A percentile compares a stretch with the other conserved stretches of the same genome.
Evolutionary conservation across 1,284 basidiomycete genomes (phyloP).

Genomic region (Phellinidium pouzarii): DNA sequence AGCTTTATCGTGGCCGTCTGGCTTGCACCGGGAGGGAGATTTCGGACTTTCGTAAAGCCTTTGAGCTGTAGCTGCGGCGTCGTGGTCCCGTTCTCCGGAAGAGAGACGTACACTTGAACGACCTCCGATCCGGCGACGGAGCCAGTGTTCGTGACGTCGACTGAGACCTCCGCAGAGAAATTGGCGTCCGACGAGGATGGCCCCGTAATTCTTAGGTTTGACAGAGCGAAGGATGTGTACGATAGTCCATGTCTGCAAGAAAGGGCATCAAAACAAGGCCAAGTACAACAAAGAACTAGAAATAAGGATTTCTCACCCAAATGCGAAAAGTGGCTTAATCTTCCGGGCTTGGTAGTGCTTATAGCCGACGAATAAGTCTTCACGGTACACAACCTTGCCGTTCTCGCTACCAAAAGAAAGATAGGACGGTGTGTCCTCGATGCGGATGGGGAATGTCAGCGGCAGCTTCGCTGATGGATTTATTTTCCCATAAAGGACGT

Average conservation of each 20-base stretch:
- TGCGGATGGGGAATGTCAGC: constrained; percentile 55
- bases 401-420: constrained; percentile 55
- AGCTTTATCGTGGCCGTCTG: constrained; percentile 37
- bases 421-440: constrained; percentile 62
- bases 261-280: constrained; percentile 13
- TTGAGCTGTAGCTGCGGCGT: constrained; percentile 53
- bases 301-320: constrained; percentile 43
- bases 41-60: constrained; percentile 50
- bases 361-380: constrained; percentile 68
- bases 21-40: constrained; percentile 40
- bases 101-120: constrained; percentile 60
- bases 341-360: constrained; percentile 57
- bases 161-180: constrained; percentile 34
- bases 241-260: constrained; percentile 54
- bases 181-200: constrained; percentile 26
- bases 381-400: constrained; percentile 57
- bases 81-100: constrained; percentile 45
- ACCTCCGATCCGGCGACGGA: constrained; percentile 52
- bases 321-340: constrained; percentile 58
- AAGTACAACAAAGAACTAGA: constrained; percentile 3
- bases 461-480: constrained; percentile 70
- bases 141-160: constrained; percentile 55
- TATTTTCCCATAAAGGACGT: constrained; percentile 64
- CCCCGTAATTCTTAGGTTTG: constrained; percentile 34
- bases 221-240: constrained; percentile 62